Evolutionary conservation across 495 filamentous ascomycete species (phyloP), one percentile per base, ranked within the genome.

Genomic region (Coniosporium apollinis): DNA sequence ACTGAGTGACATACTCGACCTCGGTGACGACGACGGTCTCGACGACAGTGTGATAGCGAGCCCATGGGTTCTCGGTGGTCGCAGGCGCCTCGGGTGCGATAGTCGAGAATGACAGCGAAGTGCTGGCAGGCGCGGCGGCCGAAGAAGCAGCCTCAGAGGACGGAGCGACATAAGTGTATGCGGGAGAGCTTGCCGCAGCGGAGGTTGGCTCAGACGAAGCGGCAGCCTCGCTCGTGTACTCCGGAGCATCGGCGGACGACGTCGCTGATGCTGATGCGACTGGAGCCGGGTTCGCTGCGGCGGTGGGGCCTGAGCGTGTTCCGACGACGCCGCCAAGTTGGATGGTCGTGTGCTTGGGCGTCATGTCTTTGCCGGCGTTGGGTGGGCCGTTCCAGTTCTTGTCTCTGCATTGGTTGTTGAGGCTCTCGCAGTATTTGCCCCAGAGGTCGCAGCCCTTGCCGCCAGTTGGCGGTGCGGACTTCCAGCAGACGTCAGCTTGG

Each of bases 401-500:
- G 24, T 8, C 24, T 8, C 24, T 13, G 24, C 24, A 26, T 13
- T 26, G 24, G 1, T 26, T 26, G 29, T 62, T 50, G 28, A 79
- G 58, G 3, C 25, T 56, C 8, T 62, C 47, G 53, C 79, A 84
- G 46, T 72, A 74, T 2, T 48, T 34, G 38, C 71, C 62, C 72
- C 69, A 82, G 7, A 60, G 52, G 6, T 57, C 44, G 49, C 80
- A 86, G 33, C 64, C 62, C 3, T 48, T 49, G 30, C 56, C 43
- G 8, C 78, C 79, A 0, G 71, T 71, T 7, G 70, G 65, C 3
- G 65, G 67, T 0, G 73, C 64, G 4, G 48, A 49, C 16, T 60
- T 45, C 46, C 67, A 80, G 58, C 80, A 84, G 6, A 18, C 42
- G 0, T 58, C 45, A 15, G 47, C 48, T 56, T 84, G 76, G 28